Evolutionary conservation across 305 asterid genomes (phyloP).

Genomic region (Fraxinus paxiana): DNA sequence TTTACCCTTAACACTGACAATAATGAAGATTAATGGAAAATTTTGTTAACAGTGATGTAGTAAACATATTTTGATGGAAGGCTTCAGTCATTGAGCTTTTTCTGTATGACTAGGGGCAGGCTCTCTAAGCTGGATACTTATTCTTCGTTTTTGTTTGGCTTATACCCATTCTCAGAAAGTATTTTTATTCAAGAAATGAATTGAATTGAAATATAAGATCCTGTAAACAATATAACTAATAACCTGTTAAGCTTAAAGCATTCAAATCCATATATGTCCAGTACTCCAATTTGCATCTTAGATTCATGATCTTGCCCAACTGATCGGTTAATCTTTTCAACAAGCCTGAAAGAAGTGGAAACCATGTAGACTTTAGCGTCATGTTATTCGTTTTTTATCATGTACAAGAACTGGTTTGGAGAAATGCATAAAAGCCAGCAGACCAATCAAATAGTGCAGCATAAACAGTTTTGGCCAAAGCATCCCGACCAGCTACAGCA

Average conservation of each 20-base stretch:
- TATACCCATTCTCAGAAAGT: constrained; percentile 14
- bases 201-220: constrained; percentile 5
- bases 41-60: not conserved
- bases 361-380: constrained; percentile 14
- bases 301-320: constrained; percentile 96
- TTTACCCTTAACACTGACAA: not conserved
- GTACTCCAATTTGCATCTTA: constrained; percentile 80
- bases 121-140: not conserved
- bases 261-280: constrained; percentile 98
- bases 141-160: not conserved
- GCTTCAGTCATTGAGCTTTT: constrained; percentile 4
- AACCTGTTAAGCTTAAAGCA: constrained; percentile 91
- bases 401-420: constrained; percentile 10
- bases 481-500: constrained; percentile 93
- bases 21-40: not conserved
- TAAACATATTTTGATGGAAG: not conserved
- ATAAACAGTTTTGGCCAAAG: constrained; percentile 91
- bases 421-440: constrained; percentile 27
- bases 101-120: not conserved
- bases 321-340: constrained; percentile 85
- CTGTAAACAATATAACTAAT: constrained; percentile 11
- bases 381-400: constrained; percentile 20
- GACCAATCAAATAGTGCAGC: constrained; percentile 94
- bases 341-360: constrained; percentile 71
- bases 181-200: not conserved